A percentile compares a stretch with the other conserved stretches of the same genome.
Evolutionary conservation across 164 flowering plant species (phyloP).

Genomic region (grape (Vitis vinifera)): ASM3070453v1 NC_081810.1:22345501-22346000

Average conservation of each 20-base stretch:
- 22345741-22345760: background rate
- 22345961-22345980: slow-evolving; percentile 60
- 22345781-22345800: background rate
- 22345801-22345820: background rate
- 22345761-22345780: background rate
- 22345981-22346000: slow-evolving; percentile 51
- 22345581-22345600: slow-evolving; percentile 76
- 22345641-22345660: background rate
- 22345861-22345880: too few species aligned
- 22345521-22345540: background rate
- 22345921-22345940: background rate
- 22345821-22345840: background rate
- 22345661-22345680: too few species aligned
- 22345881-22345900: background rate
- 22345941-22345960: background rate
- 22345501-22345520: too few species aligned
- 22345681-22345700: background rate
- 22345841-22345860: too few species aligned
- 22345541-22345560: slow-evolving; percentile 76
- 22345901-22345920: background rate
- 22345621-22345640: slow-evolving; percentile 67
- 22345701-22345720: background rate
- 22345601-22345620: slow-evolving; percentile 82
- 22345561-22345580: slow-evolving; percentile 73
- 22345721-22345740: background rate